phyloP scores from a whole-genome alignment of 2,329 filamentous ascomycete species.

The Apiospora koreana region DNA sequence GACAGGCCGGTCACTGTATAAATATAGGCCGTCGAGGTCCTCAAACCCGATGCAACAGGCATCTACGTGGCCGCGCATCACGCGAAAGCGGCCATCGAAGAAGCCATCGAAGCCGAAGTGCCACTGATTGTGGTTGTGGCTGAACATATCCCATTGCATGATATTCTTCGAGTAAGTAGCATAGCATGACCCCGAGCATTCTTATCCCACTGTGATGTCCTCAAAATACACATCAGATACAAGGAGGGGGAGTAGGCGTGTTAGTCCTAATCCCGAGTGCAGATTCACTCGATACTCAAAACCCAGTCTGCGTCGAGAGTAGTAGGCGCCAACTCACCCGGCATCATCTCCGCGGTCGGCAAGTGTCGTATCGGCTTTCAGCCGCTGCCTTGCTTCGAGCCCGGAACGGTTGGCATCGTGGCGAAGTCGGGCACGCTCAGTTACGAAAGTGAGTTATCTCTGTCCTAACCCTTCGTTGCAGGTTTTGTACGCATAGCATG shows the following conservation, averaged over 20 bases:
- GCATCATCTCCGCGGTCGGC: slow-evolving; percentile 72
- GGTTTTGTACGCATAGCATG: too few relatives aligned
- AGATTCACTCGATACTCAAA: slow-evolving; percentile 69
- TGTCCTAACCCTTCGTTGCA: too few relatives aligned
- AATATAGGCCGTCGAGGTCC: slow-evolving; percentile 63
- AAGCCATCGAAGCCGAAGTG: slow-evolving; percentile 76
- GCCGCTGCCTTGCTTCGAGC: slow-evolving; percentile 70
- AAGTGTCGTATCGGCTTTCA: slow-evolving; percentile 67
- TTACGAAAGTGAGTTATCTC: slow-evolving; percentile 54
- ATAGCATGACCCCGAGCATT: neutral
- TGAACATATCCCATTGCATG: slow-evolving; percentile 74
- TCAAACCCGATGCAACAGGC: slow-evolving; percentile 76
- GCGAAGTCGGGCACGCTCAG: slow-evolving; percentile 75
- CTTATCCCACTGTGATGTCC: too few relatives aligned
- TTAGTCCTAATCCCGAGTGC: slow-evolving; percentile 13
- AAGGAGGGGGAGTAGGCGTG: neutral
- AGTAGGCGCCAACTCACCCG: slow-evolving; percentile 73
- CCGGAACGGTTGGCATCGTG: slow-evolving; percentile 69
- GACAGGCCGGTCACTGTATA: neutral
- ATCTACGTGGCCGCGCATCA: slow-evolving; percentile 80
- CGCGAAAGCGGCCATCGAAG: slow-evolving; percentile 72
- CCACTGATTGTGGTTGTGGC: slow-evolving; percentile 75
- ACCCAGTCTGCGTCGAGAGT: slow-evolving; percentile 69
- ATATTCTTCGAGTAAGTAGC: slow-evolving; percentile 62
- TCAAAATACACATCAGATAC: too few relatives aligned